Evolutionary conservation across 208 protist genomes (phyloP).

Genomic region (Naegleria gruberi): DNA sequence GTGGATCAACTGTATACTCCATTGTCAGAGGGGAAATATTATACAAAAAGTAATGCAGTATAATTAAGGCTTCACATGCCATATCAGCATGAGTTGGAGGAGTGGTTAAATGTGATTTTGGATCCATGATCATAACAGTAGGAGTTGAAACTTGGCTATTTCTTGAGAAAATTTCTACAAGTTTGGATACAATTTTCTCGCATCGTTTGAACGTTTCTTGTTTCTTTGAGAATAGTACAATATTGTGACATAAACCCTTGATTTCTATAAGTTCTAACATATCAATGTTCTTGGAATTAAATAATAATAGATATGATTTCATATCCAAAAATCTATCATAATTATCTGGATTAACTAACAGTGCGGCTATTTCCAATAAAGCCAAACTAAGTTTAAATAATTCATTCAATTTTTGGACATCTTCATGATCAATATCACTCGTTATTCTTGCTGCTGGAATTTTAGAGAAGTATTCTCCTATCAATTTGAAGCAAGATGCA

Average conservation of each 20-base stretch:
- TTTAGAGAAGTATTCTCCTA: slow-evolving; percentile 11
- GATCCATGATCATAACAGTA: not conserved
- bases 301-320: not conserved
- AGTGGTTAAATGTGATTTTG: not conserved
- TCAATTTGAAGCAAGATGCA: not conserved
- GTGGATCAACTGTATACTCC: not conserved
- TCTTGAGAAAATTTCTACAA: not conserved
- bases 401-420: not conserved
- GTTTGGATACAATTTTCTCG: not conserved
- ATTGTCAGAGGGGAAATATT: not conserved
- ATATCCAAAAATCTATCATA: not conserved
- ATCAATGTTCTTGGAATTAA: not conserved
- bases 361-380: not conserved
- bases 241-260: slow-evolving; percentile 7
- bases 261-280: not conserved
- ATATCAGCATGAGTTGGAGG: not conserved
- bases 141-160: not conserved
- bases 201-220: not conserved
- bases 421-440: not conserved
- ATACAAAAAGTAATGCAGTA: not conserved
- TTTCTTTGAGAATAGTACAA: not conserved
- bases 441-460: not conserved
- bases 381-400: slow-evolving; percentile 1
- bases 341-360: not conserved
- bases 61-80: not conserved